Percentiles rank a stretch among this genome's conserved stretches.
These are phyloP conservation scores for Flueggea neowawraea DNA, from an alignment of 441 rosid genomes.

Conservation along the genomic window DNA sequence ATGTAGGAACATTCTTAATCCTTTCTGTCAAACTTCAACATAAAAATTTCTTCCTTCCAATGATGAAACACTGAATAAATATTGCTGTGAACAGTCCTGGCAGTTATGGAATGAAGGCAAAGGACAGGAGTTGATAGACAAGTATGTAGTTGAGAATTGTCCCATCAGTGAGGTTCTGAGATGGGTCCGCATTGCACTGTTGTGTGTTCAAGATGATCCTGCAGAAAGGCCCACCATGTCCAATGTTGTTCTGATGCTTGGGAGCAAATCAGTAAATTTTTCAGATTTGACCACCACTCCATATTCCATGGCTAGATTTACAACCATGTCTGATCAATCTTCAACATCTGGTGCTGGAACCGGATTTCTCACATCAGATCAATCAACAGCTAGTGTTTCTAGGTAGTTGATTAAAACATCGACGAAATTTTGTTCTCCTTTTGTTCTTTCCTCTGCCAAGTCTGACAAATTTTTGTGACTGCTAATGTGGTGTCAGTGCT, in stretches of 20 bases:
- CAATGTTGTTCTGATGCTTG: conserved; percentile 49
- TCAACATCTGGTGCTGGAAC: conserved; percentile 14
- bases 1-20: conserved; percentile 18
- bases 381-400: conserved; percentile 21
- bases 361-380: conserved; percentile 23
- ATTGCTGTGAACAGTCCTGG: conserved; percentile 27
- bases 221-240: conserved; percentile 56
- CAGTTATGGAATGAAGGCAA: conserved; percentile 20
- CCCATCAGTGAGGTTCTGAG: conserved; percentile 40
- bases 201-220: conserved; percentile 65
- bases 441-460: not conserved
- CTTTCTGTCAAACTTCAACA: no score
- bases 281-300: conserved; percentile 32
- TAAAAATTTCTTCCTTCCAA: no score
- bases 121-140: conserved; percentile 16
- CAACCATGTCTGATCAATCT: conserved; percentile 18
- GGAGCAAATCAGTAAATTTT: conserved; percentile 35
- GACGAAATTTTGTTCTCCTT: not conserved
- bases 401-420: conserved; percentile 9
- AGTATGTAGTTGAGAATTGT: conserved; percentile 13
- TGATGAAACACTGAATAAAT: no score
- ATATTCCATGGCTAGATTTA: conserved; percentile 21
- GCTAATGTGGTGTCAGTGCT: not conserved
- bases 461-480: not conserved
- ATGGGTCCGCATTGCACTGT: conserved; percentile 58